These are phyloP conservation scores for Saccharomyces hybrid DNA, from an alignment of 1,139 yeast species.

Conservation along the genomic window DNA sequence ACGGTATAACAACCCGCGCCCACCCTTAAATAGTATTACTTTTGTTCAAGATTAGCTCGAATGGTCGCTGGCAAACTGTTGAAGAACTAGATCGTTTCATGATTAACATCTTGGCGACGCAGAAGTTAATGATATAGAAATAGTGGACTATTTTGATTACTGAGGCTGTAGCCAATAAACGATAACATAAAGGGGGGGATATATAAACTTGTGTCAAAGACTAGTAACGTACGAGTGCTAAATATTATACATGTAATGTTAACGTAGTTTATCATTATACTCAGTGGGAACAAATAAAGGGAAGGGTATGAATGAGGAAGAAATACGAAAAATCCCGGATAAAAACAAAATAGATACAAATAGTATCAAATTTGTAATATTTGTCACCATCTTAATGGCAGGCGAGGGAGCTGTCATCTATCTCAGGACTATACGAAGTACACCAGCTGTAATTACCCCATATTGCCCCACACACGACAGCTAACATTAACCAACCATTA, in stretches of 20 bases:
- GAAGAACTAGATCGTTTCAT: background rate
- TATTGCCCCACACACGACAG: slow-evolving; percentile 63
- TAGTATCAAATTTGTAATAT: background rate
- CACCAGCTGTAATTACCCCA: slow-evolving; percentile 58
- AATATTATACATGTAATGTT: background rate
- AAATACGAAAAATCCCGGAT: background rate
- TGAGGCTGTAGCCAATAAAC: background rate
- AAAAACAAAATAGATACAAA: background rate
- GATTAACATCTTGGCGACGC: background rate
- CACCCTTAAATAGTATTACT: background rate
- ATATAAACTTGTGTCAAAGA: background rate
- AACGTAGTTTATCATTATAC: background rate
- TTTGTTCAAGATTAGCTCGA: background rate
- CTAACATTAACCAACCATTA: slow-evolving; percentile 75
- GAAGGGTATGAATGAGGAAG: background rate
- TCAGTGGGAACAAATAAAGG: background rate
- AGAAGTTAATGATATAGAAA: background rate
- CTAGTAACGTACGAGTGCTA: background rate
- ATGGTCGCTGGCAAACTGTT: background rate
- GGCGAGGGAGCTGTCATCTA: slow-evolving; percentile 14
- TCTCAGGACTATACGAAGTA: slow-evolving; percentile 5
- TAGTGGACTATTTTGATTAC: background rate
- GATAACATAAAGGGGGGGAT: background rate
- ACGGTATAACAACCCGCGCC: background rate
- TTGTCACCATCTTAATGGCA: slow-evolving; percentile 17